Evolutionary conservation across 2,329 filamentous ascomycete genomes (phyloP), one percentile per base, ranked within the genome.

Genomic region (Lachnellula hyalina): DNA sequence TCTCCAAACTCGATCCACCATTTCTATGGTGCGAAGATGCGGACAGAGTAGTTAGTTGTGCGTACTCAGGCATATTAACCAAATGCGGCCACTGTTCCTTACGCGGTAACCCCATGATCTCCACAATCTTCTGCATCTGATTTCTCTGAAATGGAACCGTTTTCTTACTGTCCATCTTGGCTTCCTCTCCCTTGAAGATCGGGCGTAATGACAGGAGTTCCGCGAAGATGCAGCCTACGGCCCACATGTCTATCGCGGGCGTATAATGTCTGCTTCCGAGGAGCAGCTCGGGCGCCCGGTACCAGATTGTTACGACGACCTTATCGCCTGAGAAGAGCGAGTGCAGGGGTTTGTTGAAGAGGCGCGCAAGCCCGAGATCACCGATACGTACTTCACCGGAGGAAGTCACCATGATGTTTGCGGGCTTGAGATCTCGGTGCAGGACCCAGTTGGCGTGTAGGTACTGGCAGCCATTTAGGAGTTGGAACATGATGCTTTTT

Each of bases 271-370:
- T 83, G 49, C 87, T 90, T 2, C 94, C 94, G 3, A 99, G 83
- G 1, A 99, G 82, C 4, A 99, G 79, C 71, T 99, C 94, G 0
- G 94, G 94, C 0, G 94, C 94, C 21, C 94, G 89, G 67, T 99
- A 99, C 94, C 94, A 99, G 60, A 99, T 99, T 0, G 94, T 99
- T 14, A 99, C 94, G 51, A 99, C 94, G 2, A 99, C 94, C 70
- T 99, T 99, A 65, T 99, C 94, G 51, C 94, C 94, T 17, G 84
- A 89, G 72, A 94, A 99, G 1, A 99, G 81, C 0, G 89, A 90
- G 66, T 96, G 90, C 0, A 97, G 76, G 0, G 94, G 94, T 68
- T 97, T 96, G 74, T 94, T 87, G 72, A 97, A 97, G 2, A 96
- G 79, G 17, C 94, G 85, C 7, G 94, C 94, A 1, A 99, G 81